phyloP scores from a whole-genome alignment of 495 filamentous ascomycete genomes.

The Platismatia glauca region DNA sequence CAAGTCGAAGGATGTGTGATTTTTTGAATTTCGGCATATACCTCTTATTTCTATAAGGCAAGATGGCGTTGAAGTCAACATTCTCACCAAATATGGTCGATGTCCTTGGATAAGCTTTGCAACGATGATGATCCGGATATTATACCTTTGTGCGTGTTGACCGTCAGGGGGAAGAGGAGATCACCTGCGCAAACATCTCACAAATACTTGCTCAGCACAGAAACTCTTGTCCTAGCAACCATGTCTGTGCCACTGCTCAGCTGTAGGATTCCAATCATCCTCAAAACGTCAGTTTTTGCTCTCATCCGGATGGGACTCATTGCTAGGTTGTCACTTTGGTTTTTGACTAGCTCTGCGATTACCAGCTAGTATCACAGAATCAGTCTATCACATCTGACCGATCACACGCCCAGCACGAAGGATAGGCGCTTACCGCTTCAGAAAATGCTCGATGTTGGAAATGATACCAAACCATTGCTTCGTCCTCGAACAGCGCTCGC shows the following conservation, averaged over 20 bases:
- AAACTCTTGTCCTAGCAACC: slow-evolving; percentile 47
- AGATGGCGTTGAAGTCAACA: background rate
- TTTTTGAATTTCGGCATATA: background rate
- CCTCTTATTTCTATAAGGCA: background rate
- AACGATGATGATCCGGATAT: background rate
- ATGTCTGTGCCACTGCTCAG: slow-evolving; percentile 44
- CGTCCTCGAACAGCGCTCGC: slow-evolving; percentile 49
- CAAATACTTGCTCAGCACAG: slow-evolving; percentile 47
- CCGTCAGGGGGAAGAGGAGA: background rate
- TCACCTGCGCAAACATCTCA: slow-evolving; percentile 14
- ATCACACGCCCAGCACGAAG: background rate
- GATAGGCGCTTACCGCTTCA: slow-evolving; percentile 47
- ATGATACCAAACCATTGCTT: slow-evolving; percentile 69
- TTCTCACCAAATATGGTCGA: background rate
- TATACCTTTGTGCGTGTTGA: background rate
- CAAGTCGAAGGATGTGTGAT: background rate
- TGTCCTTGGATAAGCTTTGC: background rate
- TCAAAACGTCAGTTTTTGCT: slow-evolving; percentile 48
- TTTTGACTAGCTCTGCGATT: slow-evolving; percentile 25
- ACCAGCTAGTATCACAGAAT: slow-evolving; percentile 18
- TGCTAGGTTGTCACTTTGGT: slow-evolving; percentile 25
- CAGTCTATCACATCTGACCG: background rate
- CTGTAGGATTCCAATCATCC: slow-evolving; percentile 53
- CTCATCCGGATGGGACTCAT: slow-evolving; percentile 47
- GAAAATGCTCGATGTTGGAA: slow-evolving; percentile 66